A percentile compares a stretch with the other conserved stretches of the same genome.
phyloP scores from a whole-genome alignment of 352 stramenopile genomes.

The Globisporangium mamillatum region DNA sequence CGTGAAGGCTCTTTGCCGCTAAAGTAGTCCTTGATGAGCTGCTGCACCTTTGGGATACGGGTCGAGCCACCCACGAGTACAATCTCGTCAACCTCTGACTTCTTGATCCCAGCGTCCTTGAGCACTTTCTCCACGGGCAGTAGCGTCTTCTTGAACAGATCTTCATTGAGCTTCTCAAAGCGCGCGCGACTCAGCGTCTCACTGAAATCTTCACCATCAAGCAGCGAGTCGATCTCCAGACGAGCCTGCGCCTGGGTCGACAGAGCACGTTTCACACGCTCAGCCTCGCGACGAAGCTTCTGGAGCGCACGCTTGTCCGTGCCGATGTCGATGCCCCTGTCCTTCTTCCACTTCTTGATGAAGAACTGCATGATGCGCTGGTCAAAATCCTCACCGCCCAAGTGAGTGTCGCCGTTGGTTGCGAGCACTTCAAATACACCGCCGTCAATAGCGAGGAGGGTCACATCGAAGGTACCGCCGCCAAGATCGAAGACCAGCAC shows the following conservation, averaged over 20 bases:
- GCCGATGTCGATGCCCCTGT: slow-evolving; percentile 61
- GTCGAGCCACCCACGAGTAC: slow-evolving; percentile 99
- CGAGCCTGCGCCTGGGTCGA: slow-evolving; percentile 73
- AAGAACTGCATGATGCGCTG: slow-evolving; percentile 91
- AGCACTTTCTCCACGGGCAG: slow-evolving; percentile 64
- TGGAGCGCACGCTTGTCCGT: slow-evolving; percentile 80
- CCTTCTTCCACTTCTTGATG: slow-evolving; percentile 78
- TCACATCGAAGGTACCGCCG: too few species aligned
- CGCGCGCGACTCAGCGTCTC: slow-evolving; percentile 86
- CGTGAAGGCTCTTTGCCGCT: slow-evolving; percentile 91
- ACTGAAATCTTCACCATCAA: slow-evolving; percentile 92
- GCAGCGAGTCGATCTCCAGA: slow-evolving; percentile 92
- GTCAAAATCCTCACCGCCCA: slow-evolving; percentile 95
- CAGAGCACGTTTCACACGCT: slow-evolving; percentile 91
- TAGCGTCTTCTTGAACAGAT: slow-evolving; percentile 91
- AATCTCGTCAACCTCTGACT: slow-evolving; percentile 97
- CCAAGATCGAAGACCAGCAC: slow-evolving; percentile 98
- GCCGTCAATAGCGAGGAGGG: too few species aligned
- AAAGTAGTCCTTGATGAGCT: slow-evolving; percentile 96
- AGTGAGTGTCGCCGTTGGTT: too few species aligned
- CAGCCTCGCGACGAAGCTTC: slow-evolving; percentile 88
- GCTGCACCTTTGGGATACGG: slow-evolving; percentile 98
- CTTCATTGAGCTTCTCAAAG: slow-evolving; percentile 91
- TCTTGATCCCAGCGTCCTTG: slow-evolving; percentile 85
- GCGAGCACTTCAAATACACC: too few species aligned